Base-by-base conservation (phyloP, 2,329 filamentous ascomycete species). In the Claviceps sp. region DNA sequence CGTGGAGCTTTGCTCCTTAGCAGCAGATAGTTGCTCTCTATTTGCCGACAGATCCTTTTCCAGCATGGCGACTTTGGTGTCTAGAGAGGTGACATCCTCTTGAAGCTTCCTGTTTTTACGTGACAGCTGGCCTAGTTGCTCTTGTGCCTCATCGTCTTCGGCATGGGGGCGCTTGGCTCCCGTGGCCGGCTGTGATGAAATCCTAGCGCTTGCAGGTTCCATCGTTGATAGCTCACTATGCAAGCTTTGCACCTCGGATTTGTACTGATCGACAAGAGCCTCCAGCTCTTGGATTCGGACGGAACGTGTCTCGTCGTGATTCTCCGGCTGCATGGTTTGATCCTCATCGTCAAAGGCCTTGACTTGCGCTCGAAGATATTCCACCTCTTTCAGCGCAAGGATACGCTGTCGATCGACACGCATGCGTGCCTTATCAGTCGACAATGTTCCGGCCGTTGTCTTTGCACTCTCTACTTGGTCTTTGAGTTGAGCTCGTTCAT, bases 311-410 rank as follows among this genome's bases (percentile, higher is more conserved):
- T 85, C 79, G 61, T 98, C 88, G 51, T 86, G 84, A 44, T 80
- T 82, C 38, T 89, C 87, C 0, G 87, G 81, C 52, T 91, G 82
- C 70, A 96, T 86, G 0, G 90, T 90, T 50, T 82, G 80, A 61
- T 97, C 90, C 66, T 98, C 93, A 0, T 81, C 79, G 61, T 97
- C 88, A 55, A 94, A 85, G 0, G 87, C 85, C 68, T 90, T 90
- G 51, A 97, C 76, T 66, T 98, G 93, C 0, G 89, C 91, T 22
- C 93, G 86, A 6, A 98, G 77, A 64, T 95, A 95, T 59, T 96
- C 90, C 0, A 93, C 88, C 65, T 98, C 94, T 63, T 96, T 96
- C 24, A 89, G 76, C 0, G 90, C 89, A 7, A 98, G 76, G 1
- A 78, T 80, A 53, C 88, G 86, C 64, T 97, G 91, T 54, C 93